A percentile compares a stretch with the other conserved stretches of the same genome.
phyloP scores from a whole-genome alignment of 2,329 filamentous ascomycete species.

The Arthroderma uncinatum region DNA sequence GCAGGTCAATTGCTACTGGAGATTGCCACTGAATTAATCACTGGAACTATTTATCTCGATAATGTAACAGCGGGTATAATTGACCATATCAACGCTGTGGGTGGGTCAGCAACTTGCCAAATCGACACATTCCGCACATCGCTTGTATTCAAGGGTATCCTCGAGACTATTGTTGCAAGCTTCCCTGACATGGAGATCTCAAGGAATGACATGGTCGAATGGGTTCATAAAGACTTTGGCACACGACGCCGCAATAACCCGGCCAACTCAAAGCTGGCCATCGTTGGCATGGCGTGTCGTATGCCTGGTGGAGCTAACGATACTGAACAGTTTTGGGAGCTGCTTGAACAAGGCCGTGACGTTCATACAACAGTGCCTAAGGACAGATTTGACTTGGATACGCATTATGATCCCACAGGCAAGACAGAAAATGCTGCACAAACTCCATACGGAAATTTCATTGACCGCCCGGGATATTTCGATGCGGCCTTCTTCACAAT shows the following conservation, averaged over 20 bases:
- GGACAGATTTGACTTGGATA: slow-evolving; percentile 26
- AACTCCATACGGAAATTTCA: slow-evolving; percentile 16
- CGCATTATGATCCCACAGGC: slow-evolving; percentile 15
- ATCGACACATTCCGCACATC: slow-evolving; percentile 23
- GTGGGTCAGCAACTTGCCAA: slow-evolving; percentile 11
- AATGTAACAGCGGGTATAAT: slow-evolving; percentile 17
- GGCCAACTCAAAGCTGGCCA: slow-evolving; percentile 6
- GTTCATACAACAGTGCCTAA: slow-evolving; percentile 21
- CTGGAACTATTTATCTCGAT: slow-evolving; percentile 17
- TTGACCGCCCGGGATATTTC: slow-evolving; percentile 58
- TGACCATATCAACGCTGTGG: slow-evolving; percentile 13
- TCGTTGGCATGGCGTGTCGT: slow-evolving; percentile 9
- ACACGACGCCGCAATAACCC: neutral
- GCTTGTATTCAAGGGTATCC: slow-evolving; percentile 18
- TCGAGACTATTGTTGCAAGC: neutral
- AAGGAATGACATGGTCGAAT: neutral
- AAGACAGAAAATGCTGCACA: slow-evolving; percentile 13
- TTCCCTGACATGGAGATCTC: neutral
- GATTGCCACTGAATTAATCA: slow-evolving; percentile 18
- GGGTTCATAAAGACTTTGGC: neutral
- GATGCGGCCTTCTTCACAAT: slow-evolving; percentile 73
- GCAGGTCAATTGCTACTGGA: slow-evolving; percentile 15
- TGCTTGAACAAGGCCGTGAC: slow-evolving; percentile 20
- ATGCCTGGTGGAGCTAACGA: slow-evolving; percentile 13
- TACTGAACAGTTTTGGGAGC: slow-evolving; percentile 28